Conservation (phyloP, 257 asterid genomes). For the Mentha longifolia region DNA sequence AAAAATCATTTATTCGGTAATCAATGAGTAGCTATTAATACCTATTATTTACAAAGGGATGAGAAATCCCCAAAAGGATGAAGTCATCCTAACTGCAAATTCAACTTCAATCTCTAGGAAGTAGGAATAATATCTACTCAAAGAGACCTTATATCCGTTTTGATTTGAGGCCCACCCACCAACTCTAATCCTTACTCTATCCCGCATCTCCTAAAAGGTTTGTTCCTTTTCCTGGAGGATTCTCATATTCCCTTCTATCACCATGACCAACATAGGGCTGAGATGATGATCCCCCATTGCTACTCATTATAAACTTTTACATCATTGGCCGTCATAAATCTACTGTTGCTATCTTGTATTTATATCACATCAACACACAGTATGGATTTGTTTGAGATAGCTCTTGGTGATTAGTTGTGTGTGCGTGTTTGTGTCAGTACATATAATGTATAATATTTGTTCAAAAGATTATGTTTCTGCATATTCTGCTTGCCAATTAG, state of each 20-base stretch:
- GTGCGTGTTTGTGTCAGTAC: not conserved
- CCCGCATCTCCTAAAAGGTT: not conserved
- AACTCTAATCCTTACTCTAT: not conserved
- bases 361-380: not conserved
- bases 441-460: not conserved
- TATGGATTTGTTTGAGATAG: not conserved
- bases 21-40: not conserved
- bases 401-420: slow-evolving; percentile 16
- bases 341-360: slow-evolving; percentile 1
- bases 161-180: not conserved
- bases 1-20: not conserved
- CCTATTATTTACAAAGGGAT: not conserved
- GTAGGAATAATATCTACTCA: not conserved
- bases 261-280: not conserved
- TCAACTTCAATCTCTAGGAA: not conserved
- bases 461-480: slow-evolving; percentile 7
- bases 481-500: slow-evolving; percentile 14
- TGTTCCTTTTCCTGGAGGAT: not conserved
- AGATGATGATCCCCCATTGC: not conserved
- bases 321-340: not conserved
- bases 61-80: not conserved
- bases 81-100: not conserved
- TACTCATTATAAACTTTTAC: not conserved
- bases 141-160: not conserved
- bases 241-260: slow-evolving; percentile 3